Conservation (phyloP, 2,329 filamentous ascomycete species). For the Amesomyces nigricolor region DNA sequence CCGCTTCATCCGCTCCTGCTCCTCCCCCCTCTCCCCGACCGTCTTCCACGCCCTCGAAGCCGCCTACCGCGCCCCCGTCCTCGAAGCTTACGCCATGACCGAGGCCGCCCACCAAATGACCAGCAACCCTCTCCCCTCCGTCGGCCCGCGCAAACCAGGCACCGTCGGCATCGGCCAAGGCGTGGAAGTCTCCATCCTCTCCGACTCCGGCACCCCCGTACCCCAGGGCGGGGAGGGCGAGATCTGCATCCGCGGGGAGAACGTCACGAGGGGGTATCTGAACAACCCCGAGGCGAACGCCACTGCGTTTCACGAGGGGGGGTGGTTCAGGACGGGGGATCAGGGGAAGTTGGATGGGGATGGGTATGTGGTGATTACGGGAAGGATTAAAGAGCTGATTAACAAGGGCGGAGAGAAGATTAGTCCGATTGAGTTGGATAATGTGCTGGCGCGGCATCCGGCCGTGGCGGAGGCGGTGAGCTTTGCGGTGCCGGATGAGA, state of each 20-base stretch:
- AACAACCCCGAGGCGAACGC: constrained; percentile 76
- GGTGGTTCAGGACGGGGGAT: constrained; percentile 84
- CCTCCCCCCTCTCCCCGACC: constrained; percentile 75
- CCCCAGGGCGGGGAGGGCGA: constrained; percentile 67
- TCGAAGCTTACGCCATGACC: constrained; percentile 91
- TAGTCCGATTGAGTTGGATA: constrained; percentile 81
- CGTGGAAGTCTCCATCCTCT: constrained; percentile 73
- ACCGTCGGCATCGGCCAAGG: constrained; percentile 80
- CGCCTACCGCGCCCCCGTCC: constrained; percentile 69
- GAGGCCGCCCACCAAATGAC: constrained; percentile 85
- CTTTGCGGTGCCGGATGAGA: constrained; percentile 75
- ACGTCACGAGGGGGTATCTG: constrained; percentile 78
- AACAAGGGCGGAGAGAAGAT: constrained; percentile 90
- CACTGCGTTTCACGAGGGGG: constrained; percentile 64
- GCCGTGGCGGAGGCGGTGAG: constrained; percentile 72
- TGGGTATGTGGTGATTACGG: constrained; percentile 79
- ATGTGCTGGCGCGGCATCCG: constrained; percentile 68
- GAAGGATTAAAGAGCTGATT: constrained; percentile 90
- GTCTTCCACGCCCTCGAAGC: constrained; percentile 74
- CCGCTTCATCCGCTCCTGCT: constrained; percentile 84
- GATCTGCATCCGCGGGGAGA: constrained; percentile 76
- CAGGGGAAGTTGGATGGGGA: constrained; percentile 76
- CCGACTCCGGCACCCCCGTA: constrained; percentile 62
- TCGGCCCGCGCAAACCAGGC: constrained; percentile 67
- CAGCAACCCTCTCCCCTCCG: constrained; percentile 63